Evolutionary conservation across 1,139 yeast genomes (phyloP).

Genomic region (Suhomyces bolitotheri): DNA sequence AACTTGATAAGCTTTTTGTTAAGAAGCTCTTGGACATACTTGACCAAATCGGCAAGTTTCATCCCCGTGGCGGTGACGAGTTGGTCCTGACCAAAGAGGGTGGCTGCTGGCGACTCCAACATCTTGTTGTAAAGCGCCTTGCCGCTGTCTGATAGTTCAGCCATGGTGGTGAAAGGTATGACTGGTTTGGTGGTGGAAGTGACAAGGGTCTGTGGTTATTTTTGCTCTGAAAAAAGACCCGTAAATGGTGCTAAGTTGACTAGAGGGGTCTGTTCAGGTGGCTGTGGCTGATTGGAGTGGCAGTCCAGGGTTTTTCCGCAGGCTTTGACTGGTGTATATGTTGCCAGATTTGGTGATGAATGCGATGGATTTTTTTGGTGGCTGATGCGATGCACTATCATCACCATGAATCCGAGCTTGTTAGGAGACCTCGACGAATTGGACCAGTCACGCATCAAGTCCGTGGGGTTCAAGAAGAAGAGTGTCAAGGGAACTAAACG

Average conservation of each 20-base stretch:
- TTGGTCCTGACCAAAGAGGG: constrained; percentile 60
- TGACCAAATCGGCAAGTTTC: constrained; percentile 51
- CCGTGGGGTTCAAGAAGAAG: constrained; percentile 26
- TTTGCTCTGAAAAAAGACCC: too few relatives aligned
- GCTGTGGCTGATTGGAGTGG: too few relatives aligned
- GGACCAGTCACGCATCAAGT: constrained; percentile 7
- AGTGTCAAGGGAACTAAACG: constrained; percentile 12
- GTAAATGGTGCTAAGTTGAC: too few relatives aligned
- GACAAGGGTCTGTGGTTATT: not conserved
- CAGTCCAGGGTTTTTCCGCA: too few relatives aligned
- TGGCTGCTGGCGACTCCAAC: constrained; percentile 49
- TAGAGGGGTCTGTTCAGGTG: too few relatives aligned
- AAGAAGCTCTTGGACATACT: constrained; percentile 63
- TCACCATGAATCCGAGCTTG: constrained; percentile 1
- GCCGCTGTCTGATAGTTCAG: constrained; percentile 49
- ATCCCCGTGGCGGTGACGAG: constrained; percentile 46
- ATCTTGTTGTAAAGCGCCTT: constrained; percentile 57
- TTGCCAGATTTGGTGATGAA: not conserved
- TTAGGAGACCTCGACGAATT: constrained; percentile 14
- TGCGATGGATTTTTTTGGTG: constrained; percentile 2
- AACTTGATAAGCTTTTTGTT: constrained; percentile 67
- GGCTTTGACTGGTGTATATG: too few relatives aligned
- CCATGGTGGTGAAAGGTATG: not conserved
- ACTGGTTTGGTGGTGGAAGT: not conserved
- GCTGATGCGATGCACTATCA: not conserved